These are phyloP conservation scores for Seiridium cupressi DNA, from an alignment of 2,329 filamentous ascomycete genomes.

Conservation along the genomic window DNA sequence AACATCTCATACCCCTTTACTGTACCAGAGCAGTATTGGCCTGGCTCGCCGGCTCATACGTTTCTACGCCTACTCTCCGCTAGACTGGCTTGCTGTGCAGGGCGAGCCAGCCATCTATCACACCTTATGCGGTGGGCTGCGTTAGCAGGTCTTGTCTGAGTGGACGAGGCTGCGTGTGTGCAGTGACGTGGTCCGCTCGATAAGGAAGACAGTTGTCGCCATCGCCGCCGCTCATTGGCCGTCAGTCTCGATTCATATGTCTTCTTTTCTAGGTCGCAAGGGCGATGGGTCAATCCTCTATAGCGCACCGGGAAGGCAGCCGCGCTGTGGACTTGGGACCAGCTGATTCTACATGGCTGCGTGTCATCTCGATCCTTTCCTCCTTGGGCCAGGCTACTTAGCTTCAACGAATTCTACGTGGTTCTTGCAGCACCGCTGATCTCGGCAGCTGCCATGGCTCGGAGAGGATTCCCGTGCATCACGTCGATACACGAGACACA, in stretches of 20 bases:
- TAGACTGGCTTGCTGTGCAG: neutral
- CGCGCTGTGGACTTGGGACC: neutral
- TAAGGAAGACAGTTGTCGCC: conserved; percentile 2
- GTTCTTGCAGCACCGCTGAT: neutral
- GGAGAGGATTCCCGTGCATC: neutral
- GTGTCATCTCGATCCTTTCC: conserved; percentile 6
- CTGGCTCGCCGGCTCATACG: too few species aligned
- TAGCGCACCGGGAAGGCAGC: neutral
- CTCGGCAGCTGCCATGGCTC: neutral
- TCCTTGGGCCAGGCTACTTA: neutral
- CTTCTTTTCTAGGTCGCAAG: neutral
- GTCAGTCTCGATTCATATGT: neutral
- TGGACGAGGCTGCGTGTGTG: neutral
- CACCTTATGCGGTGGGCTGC: neutral
- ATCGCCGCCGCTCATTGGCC: neutral
- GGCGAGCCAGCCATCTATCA: neutral
- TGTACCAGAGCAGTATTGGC: too few species aligned
- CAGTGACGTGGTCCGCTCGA: conserved; percentile 7
- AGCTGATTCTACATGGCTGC: neutral
- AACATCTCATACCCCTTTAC: too few species aligned
- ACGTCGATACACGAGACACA: neutral
- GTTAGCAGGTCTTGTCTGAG: conserved; percentile 1
- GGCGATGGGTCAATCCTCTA: neutral
- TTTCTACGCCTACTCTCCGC: too few species aligned
- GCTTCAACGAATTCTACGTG: neutral